Conservation (phyloP, 768 basidiomycete genomes). For the Neoboletus subvelutipes region DNA sequence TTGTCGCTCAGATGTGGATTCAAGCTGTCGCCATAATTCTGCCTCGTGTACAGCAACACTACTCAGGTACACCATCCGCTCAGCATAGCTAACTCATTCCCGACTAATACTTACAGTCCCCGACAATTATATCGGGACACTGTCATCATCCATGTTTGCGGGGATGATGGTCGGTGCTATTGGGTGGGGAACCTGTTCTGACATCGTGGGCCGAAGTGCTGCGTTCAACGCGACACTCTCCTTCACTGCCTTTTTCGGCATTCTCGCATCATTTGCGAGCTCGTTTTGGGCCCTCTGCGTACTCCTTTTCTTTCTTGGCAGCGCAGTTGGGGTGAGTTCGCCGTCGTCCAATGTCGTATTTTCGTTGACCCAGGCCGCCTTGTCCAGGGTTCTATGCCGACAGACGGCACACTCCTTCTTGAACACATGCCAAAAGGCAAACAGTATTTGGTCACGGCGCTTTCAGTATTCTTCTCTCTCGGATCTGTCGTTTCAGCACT, state of each 20-base stretch:
- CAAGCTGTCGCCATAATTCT: constrained; percentile 89
- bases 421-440: constrained; percentile 94
- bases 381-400: constrained; percentile 90
- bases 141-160: constrained; percentile 87
- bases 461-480: constrained; percentile 94
- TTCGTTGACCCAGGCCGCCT: neutral
- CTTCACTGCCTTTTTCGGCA: constrained; percentile 86
- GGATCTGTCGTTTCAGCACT: constrained; percentile 86
- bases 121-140: constrained; percentile 71
- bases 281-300: constrained; percentile 71
- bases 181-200: constrained; percentile 93
- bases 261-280: constrained; percentile 70
- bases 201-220: constrained; percentile 81
- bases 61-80: constrained; percentile 50
- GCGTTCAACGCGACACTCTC: constrained; percentile 94
- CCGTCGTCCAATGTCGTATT: neutral
- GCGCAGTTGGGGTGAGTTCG: constrained; percentile 83
- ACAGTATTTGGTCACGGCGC: constrained; percentile 86
- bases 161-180: constrained; percentile 98
- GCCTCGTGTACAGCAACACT: constrained; percentile 95
- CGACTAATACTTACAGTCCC: constrained; percentile 47
- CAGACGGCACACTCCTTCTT: constrained; percentile 87
- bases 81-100: constrained; percentile 9
- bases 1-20: constrained; percentile 77
- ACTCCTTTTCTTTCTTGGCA: constrained; percentile 84